These are phyloP conservation scores for Thinopyrum elongatum DNA, from an alignment of 176 grass and related monocot genomes.

Conservation along the genomic window DNA sequence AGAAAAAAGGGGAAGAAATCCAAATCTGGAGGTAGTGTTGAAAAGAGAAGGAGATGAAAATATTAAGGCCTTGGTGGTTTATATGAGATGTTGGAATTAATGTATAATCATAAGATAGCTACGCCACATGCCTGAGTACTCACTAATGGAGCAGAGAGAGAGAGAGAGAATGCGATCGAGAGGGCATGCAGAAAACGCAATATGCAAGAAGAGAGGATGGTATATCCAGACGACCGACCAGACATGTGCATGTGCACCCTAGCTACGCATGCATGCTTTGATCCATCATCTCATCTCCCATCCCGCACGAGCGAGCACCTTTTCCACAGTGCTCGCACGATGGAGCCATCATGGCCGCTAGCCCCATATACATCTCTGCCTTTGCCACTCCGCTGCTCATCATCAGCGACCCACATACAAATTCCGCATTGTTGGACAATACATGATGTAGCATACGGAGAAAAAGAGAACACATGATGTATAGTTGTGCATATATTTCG, in stretches of 20 bases:
- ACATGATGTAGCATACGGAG: not conserved
- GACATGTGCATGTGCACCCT: conserved; percentile 32
- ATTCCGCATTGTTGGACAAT: not conserved
- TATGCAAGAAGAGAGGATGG: not conserved
- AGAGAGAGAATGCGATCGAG: no score
- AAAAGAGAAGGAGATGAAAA: no score
- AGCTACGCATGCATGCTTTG: not conserved
- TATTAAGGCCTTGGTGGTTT: no score
- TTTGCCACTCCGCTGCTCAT: conserved; percentile 8
- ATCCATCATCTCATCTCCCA: conserved; percentile 9
- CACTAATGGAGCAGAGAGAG: no score
- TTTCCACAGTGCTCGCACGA: conserved; percentile 42
- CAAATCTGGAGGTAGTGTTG: not conserved
- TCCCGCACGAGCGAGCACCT: conserved; percentile 11
- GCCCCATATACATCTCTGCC: not conserved
- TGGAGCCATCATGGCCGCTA: conserved; percentile 38
- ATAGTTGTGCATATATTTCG: no score
- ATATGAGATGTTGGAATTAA: not conserved
- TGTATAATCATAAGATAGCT: not conserved
- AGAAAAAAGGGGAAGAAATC: no score
- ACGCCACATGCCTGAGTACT: no score
- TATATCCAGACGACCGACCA: not conserved
- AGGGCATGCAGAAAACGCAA: no score
- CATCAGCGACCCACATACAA: not conserved
- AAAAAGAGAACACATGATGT: no score